Conservation (phyloP, 352 stramenopile species). For the Discostella stelligera region DNA sequence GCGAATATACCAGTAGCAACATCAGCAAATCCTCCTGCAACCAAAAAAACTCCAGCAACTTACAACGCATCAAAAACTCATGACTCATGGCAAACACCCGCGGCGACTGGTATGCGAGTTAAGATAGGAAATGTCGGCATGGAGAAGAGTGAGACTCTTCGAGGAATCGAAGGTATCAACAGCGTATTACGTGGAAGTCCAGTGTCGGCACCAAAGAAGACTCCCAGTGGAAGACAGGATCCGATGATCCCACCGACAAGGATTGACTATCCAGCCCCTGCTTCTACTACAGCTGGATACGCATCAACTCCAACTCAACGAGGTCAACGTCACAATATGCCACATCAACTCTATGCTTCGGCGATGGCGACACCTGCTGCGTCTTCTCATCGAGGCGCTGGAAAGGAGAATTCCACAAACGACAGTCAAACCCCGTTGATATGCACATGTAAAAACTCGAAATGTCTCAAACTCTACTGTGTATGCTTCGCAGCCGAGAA, state of each 20-base stretch:
- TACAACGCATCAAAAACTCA: conserved; percentile 3
- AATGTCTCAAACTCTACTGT: conserved; percentile 93
- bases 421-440: conserved; percentile 22
- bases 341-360: not conserved
- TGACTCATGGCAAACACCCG: conserved; percentile 23
- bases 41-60: not conserved
- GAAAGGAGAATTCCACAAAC: conserved; percentile 60
- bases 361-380: conserved; percentile 20
- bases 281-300: conserved; percentile 7
- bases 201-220: conserved; percentile 14
- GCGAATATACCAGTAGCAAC: not conserved
- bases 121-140: conserved; percentile 34
- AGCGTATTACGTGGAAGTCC: conserved; percentile 58
- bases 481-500: conserved; percentile 85
- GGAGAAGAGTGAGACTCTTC: conserved; percentile 38
- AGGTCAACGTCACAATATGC: conserved; percentile 8
- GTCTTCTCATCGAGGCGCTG: conserved; percentile 23
- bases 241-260: not conserved
- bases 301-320: conserved; percentile 7
- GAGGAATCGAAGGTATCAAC: conserved; percentile 69
- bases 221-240: conserved; percentile 15
- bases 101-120: conserved; percentile 35
- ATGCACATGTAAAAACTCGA: conserved; percentile 96
- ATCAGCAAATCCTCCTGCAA: not conserved
- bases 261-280: conserved; percentile 8